Conservation (phyloP, 805 yeast species). For the Candida jianshihensis region DNA sequence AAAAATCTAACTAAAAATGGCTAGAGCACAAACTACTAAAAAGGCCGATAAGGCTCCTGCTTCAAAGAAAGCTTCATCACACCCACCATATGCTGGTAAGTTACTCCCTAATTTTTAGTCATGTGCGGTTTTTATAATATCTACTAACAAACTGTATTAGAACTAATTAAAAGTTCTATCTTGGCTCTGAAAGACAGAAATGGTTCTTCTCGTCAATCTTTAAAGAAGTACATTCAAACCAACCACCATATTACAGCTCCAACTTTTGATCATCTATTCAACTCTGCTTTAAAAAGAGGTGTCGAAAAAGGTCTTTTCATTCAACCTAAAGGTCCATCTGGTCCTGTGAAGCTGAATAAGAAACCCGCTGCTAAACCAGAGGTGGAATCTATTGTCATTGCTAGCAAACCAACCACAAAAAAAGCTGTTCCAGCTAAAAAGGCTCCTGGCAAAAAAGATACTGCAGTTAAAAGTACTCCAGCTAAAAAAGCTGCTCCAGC, state of each 20-base stretch:
- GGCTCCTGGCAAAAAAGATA: conserved; percentile 15
- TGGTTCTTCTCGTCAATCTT: conserved; percentile 80
- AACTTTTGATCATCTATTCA: conserved; percentile 71
- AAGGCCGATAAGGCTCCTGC: conserved; percentile 10
- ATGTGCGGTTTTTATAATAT: background rate
- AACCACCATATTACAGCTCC: conserved; percentile 51
- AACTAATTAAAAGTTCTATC: conserved; percentile 48
- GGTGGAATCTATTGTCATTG: background rate
- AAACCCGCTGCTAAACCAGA: conserved; percentile 19
- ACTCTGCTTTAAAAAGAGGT: conserved; percentile 72
- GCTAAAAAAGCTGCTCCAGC: conserved; percentile 25
- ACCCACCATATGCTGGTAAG: conserved; percentile 23
- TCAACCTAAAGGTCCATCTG: conserved; percentile 89
- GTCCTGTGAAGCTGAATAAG: conserved; percentile 61
- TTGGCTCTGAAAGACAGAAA: conserved; percentile 68
- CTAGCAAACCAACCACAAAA: conserved; percentile 11
- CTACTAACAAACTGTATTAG: conserved; percentile 11
- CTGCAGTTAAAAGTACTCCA: conserved; percentile 19
- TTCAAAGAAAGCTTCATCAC: conserved; percentile 21
- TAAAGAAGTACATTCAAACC: conserved; percentile 74
- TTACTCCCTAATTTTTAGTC: background rate
- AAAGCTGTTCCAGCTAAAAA: conserved; percentile 25
- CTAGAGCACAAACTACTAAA: conserved; percentile 15
- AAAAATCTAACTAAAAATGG: conserved; percentile 16
- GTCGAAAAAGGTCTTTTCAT: conserved; percentile 68